phyloP scores from a whole-genome alignment of 768 basidiomycete genomes.

The Collybia sp. region DNA sequence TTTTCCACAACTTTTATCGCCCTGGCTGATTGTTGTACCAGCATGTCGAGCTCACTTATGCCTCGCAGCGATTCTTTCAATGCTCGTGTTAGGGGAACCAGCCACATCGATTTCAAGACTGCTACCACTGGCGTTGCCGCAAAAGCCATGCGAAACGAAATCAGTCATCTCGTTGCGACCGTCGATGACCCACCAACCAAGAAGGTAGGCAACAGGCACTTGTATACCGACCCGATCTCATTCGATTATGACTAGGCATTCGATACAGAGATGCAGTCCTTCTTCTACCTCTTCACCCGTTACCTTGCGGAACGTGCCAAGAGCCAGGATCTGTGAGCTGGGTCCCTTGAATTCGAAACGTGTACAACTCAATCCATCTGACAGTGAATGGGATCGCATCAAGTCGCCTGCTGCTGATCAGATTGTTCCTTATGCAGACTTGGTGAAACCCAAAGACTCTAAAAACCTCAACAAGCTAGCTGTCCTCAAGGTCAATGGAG shows the following conservation, averaged over 20 bases:
- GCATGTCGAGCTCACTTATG: constrained; percentile 51
- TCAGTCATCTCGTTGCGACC: constrained; percentile 86
- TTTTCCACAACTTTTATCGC: constrained; percentile 5
- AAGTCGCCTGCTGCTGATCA: constrained; percentile 82
- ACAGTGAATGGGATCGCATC: constrained; percentile 86
- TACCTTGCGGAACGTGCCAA: constrained; percentile 88
- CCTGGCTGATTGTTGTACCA: constrained; percentile 19
- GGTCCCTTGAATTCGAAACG: constrained; percentile 5
- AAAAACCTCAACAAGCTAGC: constrained; percentile 87
- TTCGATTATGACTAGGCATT: constrained; percentile 57
- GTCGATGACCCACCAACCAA: constrained; percentile 77
- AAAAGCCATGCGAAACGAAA: constrained; percentile 98
- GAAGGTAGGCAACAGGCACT: constrained; percentile 49
- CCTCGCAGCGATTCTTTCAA: constrained; percentile 67
- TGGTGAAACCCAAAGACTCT: constrained; percentile 54
- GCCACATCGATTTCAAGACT: constrained; percentile 95
- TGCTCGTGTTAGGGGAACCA: constrained; percentile 69
- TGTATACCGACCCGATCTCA: constrained; percentile 9
- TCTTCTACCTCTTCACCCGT: constrained; percentile 94
- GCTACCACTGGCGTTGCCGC: constrained; percentile 91
- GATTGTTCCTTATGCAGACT: constrained; percentile 76
- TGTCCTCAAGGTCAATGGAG: constrained; percentile 93
- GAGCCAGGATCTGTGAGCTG: constrained; percentile 76
- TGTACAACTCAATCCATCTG: constrained; percentile 7
- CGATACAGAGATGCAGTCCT: constrained; percentile 93